phyloP scores from a whole-genome alignment of 345 rosid species.

The Rhodomyrtus tomentosa region DNA sequence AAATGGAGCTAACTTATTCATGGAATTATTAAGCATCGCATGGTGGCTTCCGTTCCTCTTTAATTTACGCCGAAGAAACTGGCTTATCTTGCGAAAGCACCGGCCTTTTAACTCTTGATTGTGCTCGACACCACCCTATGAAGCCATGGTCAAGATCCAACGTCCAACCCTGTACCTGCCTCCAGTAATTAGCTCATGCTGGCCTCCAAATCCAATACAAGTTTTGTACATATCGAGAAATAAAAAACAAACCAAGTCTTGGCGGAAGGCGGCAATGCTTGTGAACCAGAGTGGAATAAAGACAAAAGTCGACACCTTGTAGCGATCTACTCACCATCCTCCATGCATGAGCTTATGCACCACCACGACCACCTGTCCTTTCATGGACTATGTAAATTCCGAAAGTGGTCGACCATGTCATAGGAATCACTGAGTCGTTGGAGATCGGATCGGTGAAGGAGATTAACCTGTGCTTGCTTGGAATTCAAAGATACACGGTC shows the following conservation, averaged over 20 bases:
- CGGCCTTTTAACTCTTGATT: not conserved
- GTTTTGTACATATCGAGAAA: not conserved
- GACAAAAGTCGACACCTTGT: not conserved
- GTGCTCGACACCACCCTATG: not conserved
- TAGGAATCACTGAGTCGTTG: conserved; percentile 60
- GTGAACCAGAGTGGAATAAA: not conserved
- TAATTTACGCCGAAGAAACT: not conserved
- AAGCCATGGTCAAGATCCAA: not conserved
- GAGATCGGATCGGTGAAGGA: conserved; percentile 65
- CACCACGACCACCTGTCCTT: not conserved
- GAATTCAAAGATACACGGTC: conserved; percentile 10
- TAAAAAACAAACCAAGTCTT: not conserved
- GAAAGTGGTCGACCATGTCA: conserved; percentile 66
- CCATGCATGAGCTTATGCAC: not conserved
- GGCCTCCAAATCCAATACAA: not conserved
- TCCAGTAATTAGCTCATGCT: not conserved
- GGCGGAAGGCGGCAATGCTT: not conserved
- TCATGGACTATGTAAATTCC: conserved; percentile 66
- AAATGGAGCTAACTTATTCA: too few relatives aligned
- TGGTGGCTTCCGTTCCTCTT: too few relatives aligned
- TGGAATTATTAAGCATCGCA: too few relatives aligned
- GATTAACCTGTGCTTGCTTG: conserved; percentile 22
- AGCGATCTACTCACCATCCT: not conserved
- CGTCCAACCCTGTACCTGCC: not conserved
- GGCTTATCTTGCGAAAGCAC: not conserved